Percentiles rank a stretch among this genome's conserved stretches.
phyloP scores from a whole-genome alignment of 2,329 filamentous ascomycete genomes.

The Pyricularia grisea region DNA sequence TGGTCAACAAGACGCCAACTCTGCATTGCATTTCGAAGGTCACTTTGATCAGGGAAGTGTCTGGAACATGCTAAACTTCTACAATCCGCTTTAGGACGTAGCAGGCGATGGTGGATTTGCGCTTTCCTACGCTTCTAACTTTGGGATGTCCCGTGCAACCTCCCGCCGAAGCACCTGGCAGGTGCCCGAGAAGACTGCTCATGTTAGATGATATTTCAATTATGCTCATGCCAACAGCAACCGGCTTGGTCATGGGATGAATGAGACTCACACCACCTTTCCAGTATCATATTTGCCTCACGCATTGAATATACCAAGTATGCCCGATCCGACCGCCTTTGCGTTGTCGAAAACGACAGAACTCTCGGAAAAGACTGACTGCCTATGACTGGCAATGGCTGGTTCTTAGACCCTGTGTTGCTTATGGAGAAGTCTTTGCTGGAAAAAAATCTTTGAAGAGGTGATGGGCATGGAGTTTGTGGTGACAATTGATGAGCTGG shows the following conservation, averaged over 20 bases:
- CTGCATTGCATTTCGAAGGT: conserved; percentile 41
- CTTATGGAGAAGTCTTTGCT: background rate
- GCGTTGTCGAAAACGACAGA: background rate
- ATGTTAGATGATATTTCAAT: no score
- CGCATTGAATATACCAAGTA: background rate
- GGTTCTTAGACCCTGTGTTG: background rate
- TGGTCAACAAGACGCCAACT: conserved; percentile 7
- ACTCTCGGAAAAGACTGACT: background rate
- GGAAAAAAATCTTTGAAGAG: no score
- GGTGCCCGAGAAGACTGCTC: no score
- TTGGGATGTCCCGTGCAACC: background rate
- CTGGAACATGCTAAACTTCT: conserved; percentile 46
- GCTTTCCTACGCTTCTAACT: background rate
- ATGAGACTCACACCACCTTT: no score
- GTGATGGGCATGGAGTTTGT: no score
- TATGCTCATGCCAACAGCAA: no score
- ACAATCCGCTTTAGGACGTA: conserved; percentile 18
- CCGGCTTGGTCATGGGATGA: no score
- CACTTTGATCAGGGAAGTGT: conserved; percentile 45
- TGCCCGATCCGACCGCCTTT: background rate
- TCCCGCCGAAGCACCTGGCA: no score
- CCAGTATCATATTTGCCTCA: background rate
- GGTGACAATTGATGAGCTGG: no score
- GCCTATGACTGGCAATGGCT: background rate
- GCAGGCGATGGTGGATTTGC: background rate